A percentile compares a stretch with the other conserved stretches of the same genome.
Conservation (phyloP, 768 basidiomycete species). For the Cyclocybe cylindracea region DNA sequence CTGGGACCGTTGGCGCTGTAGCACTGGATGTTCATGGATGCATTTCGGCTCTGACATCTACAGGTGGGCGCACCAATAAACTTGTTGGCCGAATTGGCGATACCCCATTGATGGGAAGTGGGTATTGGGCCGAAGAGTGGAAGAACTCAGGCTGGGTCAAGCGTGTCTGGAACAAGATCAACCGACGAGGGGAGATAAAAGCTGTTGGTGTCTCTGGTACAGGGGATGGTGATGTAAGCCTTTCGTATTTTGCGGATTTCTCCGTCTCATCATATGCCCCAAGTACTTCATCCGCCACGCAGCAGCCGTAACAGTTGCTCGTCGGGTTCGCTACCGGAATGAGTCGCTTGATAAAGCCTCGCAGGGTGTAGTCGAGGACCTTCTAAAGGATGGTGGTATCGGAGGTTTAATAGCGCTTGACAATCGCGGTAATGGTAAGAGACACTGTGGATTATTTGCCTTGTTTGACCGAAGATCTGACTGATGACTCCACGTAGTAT, state of each 20-base stretch:
- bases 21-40: constrained; percentile 76
- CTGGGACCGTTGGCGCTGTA: constrained; percentile 84
- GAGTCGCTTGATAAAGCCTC: constrained; percentile 62
- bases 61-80: constrained; percentile 84
- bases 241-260: background rate
- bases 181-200: constrained; percentile 12
- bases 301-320: constrained; percentile 66
- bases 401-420: constrained; percentile 82
- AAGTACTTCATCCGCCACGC: constrained; percentile 80
- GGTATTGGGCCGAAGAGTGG: constrained; percentile 90
- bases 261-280: background rate
- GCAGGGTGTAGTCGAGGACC: constrained; percentile 53
- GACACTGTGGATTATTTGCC: background rate
- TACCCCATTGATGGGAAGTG: constrained; percentile 75
- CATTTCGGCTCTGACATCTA: constrained; percentile 73
- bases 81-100: constrained; percentile 82
- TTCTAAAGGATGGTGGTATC: constrained; percentile 57
- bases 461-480: background rate
- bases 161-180: constrained; percentile 36
- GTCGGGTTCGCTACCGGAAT: constrained; percentile 59
- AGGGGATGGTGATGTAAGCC: constrained; percentile 78
- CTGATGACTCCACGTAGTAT: constrained; percentile 42
- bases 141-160: constrained; percentile 21
- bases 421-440: constrained; percentile 63
- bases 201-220: constrained; percentile 83